A percentile compares a stretch with the other conserved stretches of the same genome.
These are phyloP conservation scores for Microbotryum lychnidis-dioicae DNA, from an alignment of 1,284 basidiomycete species.

Conservation along the genomic window DNA sequence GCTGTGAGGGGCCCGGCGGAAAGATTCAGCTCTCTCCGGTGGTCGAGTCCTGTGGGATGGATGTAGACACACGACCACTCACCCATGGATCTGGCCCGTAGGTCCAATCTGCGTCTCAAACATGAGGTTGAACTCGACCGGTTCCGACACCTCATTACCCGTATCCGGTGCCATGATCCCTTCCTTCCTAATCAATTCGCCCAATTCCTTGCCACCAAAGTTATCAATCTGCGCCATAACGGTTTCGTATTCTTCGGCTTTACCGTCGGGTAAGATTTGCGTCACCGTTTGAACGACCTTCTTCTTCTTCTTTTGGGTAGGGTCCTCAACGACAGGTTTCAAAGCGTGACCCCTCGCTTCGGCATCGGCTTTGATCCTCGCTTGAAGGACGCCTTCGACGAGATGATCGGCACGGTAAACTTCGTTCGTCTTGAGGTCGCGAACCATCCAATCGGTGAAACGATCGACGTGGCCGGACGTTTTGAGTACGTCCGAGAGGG, in stretches of 20 bases:
- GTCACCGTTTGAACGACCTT: slow-evolving; percentile 68
- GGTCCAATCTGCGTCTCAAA: slow-evolving; percentile 96
- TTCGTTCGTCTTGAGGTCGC: slow-evolving; percentile 87
- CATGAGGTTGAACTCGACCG: slow-evolving; percentile 98
- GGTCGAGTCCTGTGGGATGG: background rate
- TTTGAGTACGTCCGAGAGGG: slow-evolving; percentile 88
- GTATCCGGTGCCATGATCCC: slow-evolving; percentile 85
- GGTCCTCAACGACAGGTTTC: slow-evolving; percentile 46
- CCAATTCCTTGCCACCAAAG: slow-evolving; percentile 80
- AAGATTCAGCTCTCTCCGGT: background rate
- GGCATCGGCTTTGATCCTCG: slow-evolving; percentile 78
- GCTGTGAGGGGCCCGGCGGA: slow-evolving; percentile 42
- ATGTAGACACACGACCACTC: slow-evolving; percentile 34
- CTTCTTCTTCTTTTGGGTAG: slow-evolving; percentile 73
- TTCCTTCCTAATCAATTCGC: slow-evolving; percentile 74
- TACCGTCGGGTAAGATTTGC: slow-evolving; percentile 67
- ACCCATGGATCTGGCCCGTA: slow-evolving; percentile 94
- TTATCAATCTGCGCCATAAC: slow-evolving; percentile 95
- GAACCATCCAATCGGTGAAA: slow-evolving; percentile 99
- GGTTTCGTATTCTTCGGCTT: slow-evolving; percentile 68
- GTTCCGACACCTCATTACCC: slow-evolving; percentile 82
- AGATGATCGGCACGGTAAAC: slow-evolving; percentile 97
- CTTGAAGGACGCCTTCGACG: slow-evolving; percentile 86
- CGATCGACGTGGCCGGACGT: slow-evolving; percentile 96
- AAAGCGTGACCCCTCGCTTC: slow-evolving; percentile 56